Evolutionary conservation across 257 asterid species (phyloP).

Genomic region (Echites panduratus): DNA sequence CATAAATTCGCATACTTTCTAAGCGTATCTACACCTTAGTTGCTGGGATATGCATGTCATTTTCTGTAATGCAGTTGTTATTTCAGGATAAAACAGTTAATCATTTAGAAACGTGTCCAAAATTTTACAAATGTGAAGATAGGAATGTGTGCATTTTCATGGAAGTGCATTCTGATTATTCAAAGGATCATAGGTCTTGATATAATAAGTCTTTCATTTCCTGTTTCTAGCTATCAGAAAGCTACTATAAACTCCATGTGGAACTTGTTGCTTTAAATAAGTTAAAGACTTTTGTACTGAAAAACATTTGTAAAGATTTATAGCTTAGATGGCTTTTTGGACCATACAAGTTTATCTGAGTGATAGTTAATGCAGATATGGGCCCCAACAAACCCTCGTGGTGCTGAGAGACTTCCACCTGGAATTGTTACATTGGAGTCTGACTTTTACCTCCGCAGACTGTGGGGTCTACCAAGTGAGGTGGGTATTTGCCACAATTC

Average conservation of each 20-base stretch:
- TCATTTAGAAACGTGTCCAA: neutral
- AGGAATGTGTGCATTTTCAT: neutral
- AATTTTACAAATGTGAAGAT: neutral
- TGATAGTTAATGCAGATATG: slow-evolving; percentile 49
- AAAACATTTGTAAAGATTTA: neutral
- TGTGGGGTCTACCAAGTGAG: slow-evolving; percentile 83
- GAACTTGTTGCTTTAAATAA: neutral
- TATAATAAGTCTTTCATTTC: neutral
- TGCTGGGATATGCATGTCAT: neutral
- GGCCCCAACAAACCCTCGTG: slow-evolving; percentile 83
- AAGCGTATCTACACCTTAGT: neutral
- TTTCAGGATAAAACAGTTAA: neutral
- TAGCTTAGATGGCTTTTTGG: neutral
- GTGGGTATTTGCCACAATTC: slow-evolving; percentile 34
- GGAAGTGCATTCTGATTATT: neutral
- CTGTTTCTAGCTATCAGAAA: neutral
- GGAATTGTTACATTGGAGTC: slow-evolving; percentile 54
- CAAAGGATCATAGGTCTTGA: neutral
- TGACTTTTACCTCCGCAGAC: slow-evolving; percentile 67
- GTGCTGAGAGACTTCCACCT: slow-evolving; percentile 82
- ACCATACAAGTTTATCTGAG: neutral
- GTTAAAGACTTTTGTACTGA: neutral
- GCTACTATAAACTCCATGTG: neutral
- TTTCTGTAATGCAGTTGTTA: neutral
- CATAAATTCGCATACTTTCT: neutral